Conservation (phyloP, 2,329 filamentous ascomycete species). For the Diaporthe australafricana region DNA sequence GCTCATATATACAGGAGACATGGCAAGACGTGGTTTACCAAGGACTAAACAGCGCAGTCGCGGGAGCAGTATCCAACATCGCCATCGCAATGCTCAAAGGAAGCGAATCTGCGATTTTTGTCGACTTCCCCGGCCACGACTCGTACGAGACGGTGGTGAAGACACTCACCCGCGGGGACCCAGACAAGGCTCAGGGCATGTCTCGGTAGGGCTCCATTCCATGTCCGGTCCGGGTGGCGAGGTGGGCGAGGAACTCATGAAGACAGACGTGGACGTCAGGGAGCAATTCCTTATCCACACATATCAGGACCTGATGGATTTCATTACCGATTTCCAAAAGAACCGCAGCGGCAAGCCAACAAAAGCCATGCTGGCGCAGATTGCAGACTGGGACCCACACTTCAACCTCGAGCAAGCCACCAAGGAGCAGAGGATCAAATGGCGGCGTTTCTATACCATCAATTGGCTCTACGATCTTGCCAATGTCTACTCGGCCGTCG, state of each 20-base stretch:
- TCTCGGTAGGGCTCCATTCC: too few relatives aligned
- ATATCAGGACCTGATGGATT: background rate
- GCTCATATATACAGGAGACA: accelerated
- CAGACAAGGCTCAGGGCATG: too few relatives aligned
- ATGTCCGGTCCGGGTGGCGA: too few relatives aligned
- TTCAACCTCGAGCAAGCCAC: background rate
- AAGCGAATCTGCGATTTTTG: background rate
- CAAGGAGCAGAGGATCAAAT: background rate
- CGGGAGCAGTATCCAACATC: background rate
- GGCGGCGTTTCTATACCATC: background rate
- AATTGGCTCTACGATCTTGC: background rate
- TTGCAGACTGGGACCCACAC: background rate
- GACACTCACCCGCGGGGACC: background rate
- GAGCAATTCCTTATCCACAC: background rate
- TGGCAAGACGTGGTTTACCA: background rate
- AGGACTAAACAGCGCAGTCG: background rate
- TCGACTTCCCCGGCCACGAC: background rate
- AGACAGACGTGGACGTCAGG: background rate
- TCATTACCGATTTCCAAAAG: background rate
- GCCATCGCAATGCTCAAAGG: background rate
- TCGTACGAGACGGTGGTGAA: background rate
- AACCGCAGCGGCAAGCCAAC: background rate
- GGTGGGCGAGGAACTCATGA: too few relatives aligned
- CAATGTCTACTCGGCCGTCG: background rate
- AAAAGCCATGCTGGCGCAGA: background rate